A percentile compares a stretch with the other conserved stretches of the same genome.
Evolutionary conservation across 164 flowering plant genomes (phyloP).

Genomic region (Malania oleifera): DNA sequence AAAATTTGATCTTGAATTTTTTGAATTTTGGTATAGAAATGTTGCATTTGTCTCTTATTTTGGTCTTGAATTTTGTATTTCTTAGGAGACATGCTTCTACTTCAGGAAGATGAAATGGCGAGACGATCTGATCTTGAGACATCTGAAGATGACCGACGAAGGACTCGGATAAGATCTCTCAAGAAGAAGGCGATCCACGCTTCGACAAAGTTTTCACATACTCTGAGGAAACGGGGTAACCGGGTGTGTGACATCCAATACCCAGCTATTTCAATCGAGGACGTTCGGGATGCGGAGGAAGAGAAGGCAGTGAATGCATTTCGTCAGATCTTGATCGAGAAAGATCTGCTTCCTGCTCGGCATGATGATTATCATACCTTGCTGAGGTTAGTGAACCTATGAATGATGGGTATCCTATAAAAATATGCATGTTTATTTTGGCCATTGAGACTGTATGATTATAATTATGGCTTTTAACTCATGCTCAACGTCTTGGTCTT

Average conservation of each 20-base stretch:
- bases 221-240: constrained; percentile 47
- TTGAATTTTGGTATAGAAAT: not conserved
- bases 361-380: constrained; percentile 80
- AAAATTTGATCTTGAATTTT: not conserved
- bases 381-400: constrained; percentile 43
- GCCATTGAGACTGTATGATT: too few species aligned
- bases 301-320: constrained; percentile 56
- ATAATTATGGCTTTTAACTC: too few species aligned
- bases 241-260: constrained; percentile 43
- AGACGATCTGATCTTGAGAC: constrained; percentile 36
- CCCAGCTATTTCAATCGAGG: constrained; percentile 49
- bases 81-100: constrained; percentile 23
- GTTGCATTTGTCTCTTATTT: not conserved
- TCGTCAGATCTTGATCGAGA: constrained; percentile 46
- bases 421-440: too few species aligned
- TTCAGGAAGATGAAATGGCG: constrained; percentile 38
- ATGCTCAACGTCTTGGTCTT: too few species aligned
- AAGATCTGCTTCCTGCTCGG: constrained; percentile 55
- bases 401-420: not conserved
- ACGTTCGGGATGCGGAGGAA: constrained; percentile 69
- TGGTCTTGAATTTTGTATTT: not conserved
- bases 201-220: constrained; percentile 45
- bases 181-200: constrained; percentile 68
- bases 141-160: constrained; percentile 59
- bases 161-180: constrained; percentile 42